Evolutionary conservation across 495 filamentous ascomycete genomes (phyloP).

Genomic region (Cercophora scortea): DNA sequence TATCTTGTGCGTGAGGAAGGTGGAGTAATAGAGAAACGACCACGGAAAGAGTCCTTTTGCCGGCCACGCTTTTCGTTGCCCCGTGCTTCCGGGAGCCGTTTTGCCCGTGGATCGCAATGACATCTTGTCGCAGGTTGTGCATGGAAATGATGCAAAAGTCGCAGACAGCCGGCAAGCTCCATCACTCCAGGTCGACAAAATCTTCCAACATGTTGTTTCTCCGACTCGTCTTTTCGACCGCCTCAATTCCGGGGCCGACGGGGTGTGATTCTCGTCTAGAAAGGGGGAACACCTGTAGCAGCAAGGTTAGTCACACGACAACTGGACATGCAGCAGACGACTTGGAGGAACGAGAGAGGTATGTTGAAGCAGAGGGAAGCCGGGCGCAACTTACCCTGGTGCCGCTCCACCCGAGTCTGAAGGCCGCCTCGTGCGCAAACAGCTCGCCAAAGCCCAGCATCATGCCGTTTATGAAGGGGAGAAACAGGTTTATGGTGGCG

Average conservation of each 20-base stretch:
- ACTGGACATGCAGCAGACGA: background rate
- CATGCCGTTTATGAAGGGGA: constrained; percentile 95
- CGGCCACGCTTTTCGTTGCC: too few relatives aligned
- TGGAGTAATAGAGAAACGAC: too few relatives aligned
- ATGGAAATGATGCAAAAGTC: too few relatives aligned
- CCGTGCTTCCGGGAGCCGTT: too few relatives aligned
- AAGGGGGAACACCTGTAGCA: constrained; percentile 39
- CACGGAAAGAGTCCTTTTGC: too few relatives aligned
- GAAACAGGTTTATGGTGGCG: constrained; percentile 85
- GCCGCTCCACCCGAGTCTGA: constrained; percentile 81
- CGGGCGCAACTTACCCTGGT: constrained; percentile 63
- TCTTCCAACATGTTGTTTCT: constrained; percentile 31
- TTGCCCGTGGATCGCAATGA: too few relatives aligned
- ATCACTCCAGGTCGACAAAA: constrained; percentile 43
- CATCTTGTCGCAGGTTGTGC: too few relatives aligned
- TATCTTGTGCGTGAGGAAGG: too few relatives aligned
- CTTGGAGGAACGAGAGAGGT: too few relatives aligned
- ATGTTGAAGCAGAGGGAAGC: background rate
- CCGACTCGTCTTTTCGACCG: constrained; percentile 30
- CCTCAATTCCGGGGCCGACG: constrained; percentile 47
- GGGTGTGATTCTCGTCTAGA: constrained; percentile 35
- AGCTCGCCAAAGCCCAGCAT: constrained; percentile 98
- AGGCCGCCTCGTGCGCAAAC: constrained; percentile 91
- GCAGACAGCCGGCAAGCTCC: too few relatives aligned
- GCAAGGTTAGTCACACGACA: constrained; percentile 2